A percentile compares a stretch with the other conserved stretches of the same genome.
Evolutionary conservation across 139 green algal genomes (phyloP).

Genomic region (Chlorella sp.): DNA sequence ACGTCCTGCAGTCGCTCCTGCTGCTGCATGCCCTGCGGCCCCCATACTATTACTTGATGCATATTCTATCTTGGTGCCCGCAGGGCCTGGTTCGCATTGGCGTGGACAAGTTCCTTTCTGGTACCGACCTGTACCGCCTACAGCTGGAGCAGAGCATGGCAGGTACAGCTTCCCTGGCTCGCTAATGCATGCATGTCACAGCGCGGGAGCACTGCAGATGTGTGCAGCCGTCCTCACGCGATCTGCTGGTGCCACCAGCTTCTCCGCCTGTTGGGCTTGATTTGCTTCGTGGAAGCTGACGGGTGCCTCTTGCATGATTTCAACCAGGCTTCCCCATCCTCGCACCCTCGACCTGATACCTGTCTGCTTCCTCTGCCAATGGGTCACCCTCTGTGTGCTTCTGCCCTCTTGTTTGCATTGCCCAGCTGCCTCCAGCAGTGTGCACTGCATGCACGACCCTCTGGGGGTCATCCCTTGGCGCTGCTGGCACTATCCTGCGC

Average conservation of each 20-base stretch:
- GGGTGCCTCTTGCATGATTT: no score
- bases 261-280: no score
- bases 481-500: neutral
- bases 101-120: conserved; percentile 55
- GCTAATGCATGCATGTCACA: no score
- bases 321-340: no score
- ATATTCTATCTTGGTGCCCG: neutral
- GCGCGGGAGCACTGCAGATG: no score
- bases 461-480: neutral
- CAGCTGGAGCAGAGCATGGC: conserved; percentile 58
- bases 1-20: no score
- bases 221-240: neutral
- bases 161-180: neutral
- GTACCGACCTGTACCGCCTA: conserved; percentile 46
- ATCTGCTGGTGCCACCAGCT: no score
- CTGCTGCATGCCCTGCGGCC: neutral
- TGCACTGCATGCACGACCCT: neutral
- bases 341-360: no score
- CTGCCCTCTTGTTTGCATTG: neutral
- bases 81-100: conserved; percentile 19
- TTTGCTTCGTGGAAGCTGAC: no score
- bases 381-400: no score
- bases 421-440: neutral
- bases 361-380: no score
- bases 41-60: neutral